Evolutionary conservation across 2,329 filamentous ascomycete species (phyloP).

Genomic region (Penicillium janthinellum): DNA sequence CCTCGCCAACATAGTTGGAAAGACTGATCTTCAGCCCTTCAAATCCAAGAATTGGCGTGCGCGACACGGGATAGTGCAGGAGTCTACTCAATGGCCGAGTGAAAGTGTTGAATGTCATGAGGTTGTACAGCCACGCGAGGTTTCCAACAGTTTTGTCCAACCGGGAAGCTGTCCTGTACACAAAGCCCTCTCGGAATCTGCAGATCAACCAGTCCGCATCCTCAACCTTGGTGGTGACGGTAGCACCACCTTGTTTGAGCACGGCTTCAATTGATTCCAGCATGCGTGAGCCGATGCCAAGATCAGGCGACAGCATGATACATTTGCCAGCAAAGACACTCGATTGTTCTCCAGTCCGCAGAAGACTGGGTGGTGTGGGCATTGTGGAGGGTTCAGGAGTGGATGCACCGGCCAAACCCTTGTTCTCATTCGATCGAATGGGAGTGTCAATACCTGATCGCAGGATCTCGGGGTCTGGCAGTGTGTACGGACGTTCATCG

Average conservation of each 20-base stretch:
- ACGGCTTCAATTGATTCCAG: slow-evolving; percentile 69
- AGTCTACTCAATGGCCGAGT: slow-evolving; percentile 80
- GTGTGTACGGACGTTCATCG: slow-evolving; percentile 78
- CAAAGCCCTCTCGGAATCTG: slow-evolving; percentile 76
- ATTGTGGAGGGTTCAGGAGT: slow-evolving; percentile 51
- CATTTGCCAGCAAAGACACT: slow-evolving; percentile 75
- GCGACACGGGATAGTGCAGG: slow-evolving; percentile 85
- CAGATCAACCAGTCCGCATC: slow-evolving; percentile 83
- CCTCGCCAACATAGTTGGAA: slow-evolving; percentile 95
- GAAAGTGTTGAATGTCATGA: slow-evolving; percentile 88
- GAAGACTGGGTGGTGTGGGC: slow-evolving; percentile 32
- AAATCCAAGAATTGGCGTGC: slow-evolving; percentile 77
- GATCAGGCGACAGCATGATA: slow-evolving; percentile 75
- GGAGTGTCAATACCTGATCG: slow-evolving; percentile 58
- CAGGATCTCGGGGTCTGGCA: slow-evolving; percentile 87
- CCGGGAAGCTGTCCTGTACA: slow-evolving; percentile 77
- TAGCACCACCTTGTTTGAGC: slow-evolving; percentile 71
- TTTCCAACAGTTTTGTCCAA: slow-evolving; percentile 84
- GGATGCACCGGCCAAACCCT: slow-evolving; percentile 68
- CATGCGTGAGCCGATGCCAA: slow-evolving; percentile 69
- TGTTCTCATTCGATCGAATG: slow-evolving; percentile 59
- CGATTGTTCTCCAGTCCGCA: slow-evolving; percentile 53
- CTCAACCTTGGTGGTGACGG: slow-evolving; percentile 64
- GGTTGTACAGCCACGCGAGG: slow-evolving; percentile 87
- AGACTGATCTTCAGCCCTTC: slow-evolving; percentile 76